Evolutionary conservation across 2,329 filamentous ascomycete species (phyloP).

Genomic region (Sarocladiaceae sp.): DNA sequence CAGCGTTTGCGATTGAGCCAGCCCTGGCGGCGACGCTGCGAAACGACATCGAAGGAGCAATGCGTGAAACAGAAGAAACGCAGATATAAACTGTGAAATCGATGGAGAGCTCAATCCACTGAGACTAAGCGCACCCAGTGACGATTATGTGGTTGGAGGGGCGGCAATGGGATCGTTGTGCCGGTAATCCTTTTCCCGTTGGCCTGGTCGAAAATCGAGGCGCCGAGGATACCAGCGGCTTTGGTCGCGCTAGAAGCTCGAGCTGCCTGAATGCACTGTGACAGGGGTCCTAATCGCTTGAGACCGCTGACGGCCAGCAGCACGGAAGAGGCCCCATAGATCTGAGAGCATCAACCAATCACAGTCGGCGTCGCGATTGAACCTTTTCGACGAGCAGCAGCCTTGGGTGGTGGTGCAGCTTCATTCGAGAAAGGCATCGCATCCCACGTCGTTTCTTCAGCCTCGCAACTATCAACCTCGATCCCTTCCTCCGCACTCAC

Average conservation of each 20-base stretch:
- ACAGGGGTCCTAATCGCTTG: constrained; percentile 4
- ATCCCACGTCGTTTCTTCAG: constrained; percentile 20
- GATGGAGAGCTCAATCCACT: constrained; percentile 29
- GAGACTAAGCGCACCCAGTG: constrained; percentile 29
- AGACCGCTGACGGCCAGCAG: not conserved
- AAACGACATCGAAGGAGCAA: constrained; percentile 49
- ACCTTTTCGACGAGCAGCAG: constrained; percentile 7
- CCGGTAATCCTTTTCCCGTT: constrained; percentile 29
- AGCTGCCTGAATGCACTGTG: constrained; percentile 16
- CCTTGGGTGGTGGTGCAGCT: not conserved
- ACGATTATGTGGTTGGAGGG: constrained; percentile 9
- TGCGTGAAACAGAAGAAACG: not conserved
- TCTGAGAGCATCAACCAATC: constrained; percentile 21
- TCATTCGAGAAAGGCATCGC: constrained; percentile 8
- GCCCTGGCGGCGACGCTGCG: constrained; percentile 49
- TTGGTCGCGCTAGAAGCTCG: constrained; percentile 7
- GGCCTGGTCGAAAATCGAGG: not conserved
- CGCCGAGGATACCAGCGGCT: constrained; percentile 9
- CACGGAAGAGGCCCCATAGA: not conserved
- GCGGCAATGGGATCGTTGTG: constrained; percentile 16
- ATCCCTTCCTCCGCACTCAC: not conserved
- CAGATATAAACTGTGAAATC: constrained; percentile 14
- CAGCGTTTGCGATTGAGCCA: constrained; percentile 44
- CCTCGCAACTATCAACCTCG: constrained; percentile 21
- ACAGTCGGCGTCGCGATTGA: constrained; percentile 13